Percentiles rank a stretch among this genome's conserved stretches.
These are phyloP conservation scores for Calocera cornea DNA, from an alignment of 768 basidiomycete species.

Conservation along the genomic window DNA sequence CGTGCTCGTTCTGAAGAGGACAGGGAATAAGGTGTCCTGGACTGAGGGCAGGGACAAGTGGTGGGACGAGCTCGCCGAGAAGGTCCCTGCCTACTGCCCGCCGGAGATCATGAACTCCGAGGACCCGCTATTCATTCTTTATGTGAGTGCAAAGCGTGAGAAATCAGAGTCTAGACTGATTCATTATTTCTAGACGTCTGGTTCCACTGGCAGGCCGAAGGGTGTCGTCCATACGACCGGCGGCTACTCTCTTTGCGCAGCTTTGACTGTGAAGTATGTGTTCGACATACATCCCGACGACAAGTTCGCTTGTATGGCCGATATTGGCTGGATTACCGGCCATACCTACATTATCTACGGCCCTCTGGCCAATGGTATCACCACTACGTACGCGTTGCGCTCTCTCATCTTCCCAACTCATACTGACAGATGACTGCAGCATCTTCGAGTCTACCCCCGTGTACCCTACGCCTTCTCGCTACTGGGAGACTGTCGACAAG, in stretches of 20 bases:
- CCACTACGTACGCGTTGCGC: slow-evolving; percentile 38
- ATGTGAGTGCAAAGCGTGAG: slow-evolving; percentile 42
- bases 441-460: slow-evolving; percentile 96
- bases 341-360: slow-evolving; percentile 97
- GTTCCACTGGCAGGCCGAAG: slow-evolving; percentile 92
- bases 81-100: slow-evolving; percentile 78
- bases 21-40: slow-evolving; percentile 71
- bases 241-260: slow-evolving; percentile 77
- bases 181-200: slow-evolving; percentile 55
- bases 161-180: slow-evolving; percentile 8
- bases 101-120: slow-evolving; percentile 81
- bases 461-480: slow-evolving; percentile 89
- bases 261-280: slow-evolving; percentile 89
- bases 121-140: slow-evolving; percentile 96
- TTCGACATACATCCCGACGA: slow-evolving; percentile 97
- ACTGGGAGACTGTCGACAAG: slow-evolving; percentile 92
- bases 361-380: slow-evolving; percentile 70
- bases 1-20: slow-evolving; percentile 77
- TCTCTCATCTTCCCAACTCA: slow-evolving; percentile 17
- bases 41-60: slow-evolving; percentile 75
- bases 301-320: slow-evolving; percentile 95
- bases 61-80: slow-evolving; percentile 89
- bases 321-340: slow-evolving; percentile 97
- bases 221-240: slow-evolving; percentile 60
- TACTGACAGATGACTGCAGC: slow-evolving; percentile 26